Percentiles rank a stretch among this genome's conserved stretches.
Evolutionary conservation across 2,329 filamentous ascomycete species (phyloP).

Genomic region (Periconia macrospinosa): DNA sequence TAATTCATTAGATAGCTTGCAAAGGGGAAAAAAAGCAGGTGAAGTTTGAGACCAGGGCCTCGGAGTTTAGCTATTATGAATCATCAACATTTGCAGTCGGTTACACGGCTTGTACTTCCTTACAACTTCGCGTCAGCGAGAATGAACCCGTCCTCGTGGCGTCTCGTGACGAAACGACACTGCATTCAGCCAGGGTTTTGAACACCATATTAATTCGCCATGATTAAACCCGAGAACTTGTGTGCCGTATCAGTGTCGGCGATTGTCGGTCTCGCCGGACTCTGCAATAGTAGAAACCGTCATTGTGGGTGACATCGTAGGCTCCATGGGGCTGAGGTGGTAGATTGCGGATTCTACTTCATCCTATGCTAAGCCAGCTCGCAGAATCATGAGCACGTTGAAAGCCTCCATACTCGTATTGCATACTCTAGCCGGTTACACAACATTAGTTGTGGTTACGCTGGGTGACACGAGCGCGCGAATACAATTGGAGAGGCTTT

Average conservation of each 20-base stretch:
- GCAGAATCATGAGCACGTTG: conserved; percentile 25
- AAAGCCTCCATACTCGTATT: conserved; percentile 24
- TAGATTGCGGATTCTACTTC: conserved; percentile 15
- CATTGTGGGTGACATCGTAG: conserved; percentile 1
- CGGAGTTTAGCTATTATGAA: neutral
- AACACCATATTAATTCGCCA: conserved; percentile 1
- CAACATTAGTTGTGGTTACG: conserved; percentile 8
- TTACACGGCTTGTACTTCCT: too few relatives aligned
- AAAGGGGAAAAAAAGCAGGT: too few relatives aligned
- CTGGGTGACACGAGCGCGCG: neutral
- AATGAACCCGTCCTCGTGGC: neutral
- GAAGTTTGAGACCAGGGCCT: too few relatives aligned
- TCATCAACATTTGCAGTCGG: neutral
- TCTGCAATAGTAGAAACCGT: neutral
- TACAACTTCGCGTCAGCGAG: too few relatives aligned
- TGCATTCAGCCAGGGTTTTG: conserved; percentile 7
- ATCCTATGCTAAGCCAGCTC: conserved; percentile 20
- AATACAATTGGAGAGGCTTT: neutral
- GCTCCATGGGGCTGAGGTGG: conserved; percentile 18
- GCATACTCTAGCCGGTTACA: conserved; percentile 40
- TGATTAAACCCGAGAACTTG: neutral
- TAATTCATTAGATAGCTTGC: too few relatives aligned
- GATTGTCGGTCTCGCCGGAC: neutral
- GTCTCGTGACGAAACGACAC: conserved; percentile 24
- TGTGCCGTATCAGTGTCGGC: neutral